Conservation (phyloP, 179 eudicot species). For the Spinacia oleracea region DNA sequence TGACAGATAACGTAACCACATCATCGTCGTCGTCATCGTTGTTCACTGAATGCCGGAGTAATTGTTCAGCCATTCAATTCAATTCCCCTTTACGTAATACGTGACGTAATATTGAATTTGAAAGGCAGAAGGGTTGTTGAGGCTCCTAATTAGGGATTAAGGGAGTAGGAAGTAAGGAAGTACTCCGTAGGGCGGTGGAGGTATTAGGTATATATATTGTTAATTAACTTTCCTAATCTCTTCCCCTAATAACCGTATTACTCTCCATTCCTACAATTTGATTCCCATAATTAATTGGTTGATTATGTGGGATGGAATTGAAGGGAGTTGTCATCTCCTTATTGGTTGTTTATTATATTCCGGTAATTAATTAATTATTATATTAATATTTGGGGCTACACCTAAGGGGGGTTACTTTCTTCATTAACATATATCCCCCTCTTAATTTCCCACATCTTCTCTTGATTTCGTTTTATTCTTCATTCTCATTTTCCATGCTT, state of each 20-base stretch:
- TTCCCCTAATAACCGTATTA: neutral
- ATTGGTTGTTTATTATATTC: constrained; percentile 24
- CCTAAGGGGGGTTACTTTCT: constrained; percentile 20
- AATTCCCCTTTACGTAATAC: constrained; percentile 12
- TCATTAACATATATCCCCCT: neutral
- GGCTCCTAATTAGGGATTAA: neutral
- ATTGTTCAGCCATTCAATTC: neutral
- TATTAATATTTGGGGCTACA: neutral
- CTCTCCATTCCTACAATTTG: constrained; percentile 4
- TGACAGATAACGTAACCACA: constrained; percentile 21
- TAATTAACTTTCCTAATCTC: neutral
- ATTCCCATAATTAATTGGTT: constrained; percentile 24
- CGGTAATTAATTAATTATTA: neutral
- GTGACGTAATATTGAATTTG: constrained; percentile 20
- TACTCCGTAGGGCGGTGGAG: neutral
- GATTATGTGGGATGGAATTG: neutral
- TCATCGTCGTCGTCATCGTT: constrained; percentile 12
- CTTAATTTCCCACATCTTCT: neutral
- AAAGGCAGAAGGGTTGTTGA: neutral
- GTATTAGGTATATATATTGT: neutral
- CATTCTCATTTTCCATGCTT: neutral
- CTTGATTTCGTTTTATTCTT: neutral
- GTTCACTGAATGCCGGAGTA: neutral
- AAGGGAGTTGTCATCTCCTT: constrained; percentile 17
- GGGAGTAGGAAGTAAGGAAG: neutral